Percentiles rank a stretch among this genome's conserved stretches.
Evolutionary conservation across 805 yeast species (phyloP).

Genomic region (Lipomyces yamadae): DNA sequence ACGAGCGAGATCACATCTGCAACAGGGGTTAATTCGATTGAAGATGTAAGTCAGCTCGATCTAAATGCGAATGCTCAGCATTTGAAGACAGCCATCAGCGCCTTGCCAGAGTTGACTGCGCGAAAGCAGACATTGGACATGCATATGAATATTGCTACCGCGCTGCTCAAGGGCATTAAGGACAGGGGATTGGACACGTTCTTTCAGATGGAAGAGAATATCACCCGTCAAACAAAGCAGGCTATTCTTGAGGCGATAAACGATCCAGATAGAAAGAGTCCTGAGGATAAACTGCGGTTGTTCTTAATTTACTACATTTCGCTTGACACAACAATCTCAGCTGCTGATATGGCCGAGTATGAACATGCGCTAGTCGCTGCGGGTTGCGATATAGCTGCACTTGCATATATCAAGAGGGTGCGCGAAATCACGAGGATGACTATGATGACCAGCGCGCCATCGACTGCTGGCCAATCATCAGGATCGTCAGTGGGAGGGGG

Average conservation of each 20-base stretch:
- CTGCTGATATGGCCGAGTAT: constrained; percentile 61
- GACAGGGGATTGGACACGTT: constrained; percentile 86
- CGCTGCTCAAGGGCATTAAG: constrained; percentile 79
- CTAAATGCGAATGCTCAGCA: constrained; percentile 46
- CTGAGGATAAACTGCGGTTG: constrained; percentile 80
- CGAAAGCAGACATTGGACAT: constrained; percentile 87
- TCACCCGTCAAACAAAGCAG: constrained; percentile 54
- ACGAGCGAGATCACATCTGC: constrained; percentile 83
- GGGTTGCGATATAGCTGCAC: constrained; percentile 62
- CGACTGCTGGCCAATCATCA: constrained; percentile 43
- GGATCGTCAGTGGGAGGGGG: constrained; percentile 30
- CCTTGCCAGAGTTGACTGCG: constrained; percentile 88
- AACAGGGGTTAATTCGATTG: constrained; percentile 72
- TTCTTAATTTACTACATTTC: constrained; percentile 74
- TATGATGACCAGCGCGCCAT: constrained; percentile 45
- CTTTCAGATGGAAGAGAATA: constrained; percentile 91
- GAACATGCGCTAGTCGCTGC: constrained; percentile 65
- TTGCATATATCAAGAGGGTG: constrained; percentile 75
- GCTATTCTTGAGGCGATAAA: constrained; percentile 59
- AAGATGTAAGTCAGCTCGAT: constrained; percentile 62
- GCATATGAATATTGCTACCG: constrained; percentile 94
- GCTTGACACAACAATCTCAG: constrained; percentile 51
- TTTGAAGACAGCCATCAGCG: constrained; percentile 75
- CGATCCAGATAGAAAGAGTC: constrained; percentile 61
- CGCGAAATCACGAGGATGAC: constrained; percentile 71